These are phyloP conservation scores for Cladosporium sp. DNA, from an alignment of 2,329 filamentous ascomycete species.

Conservation along the genomic window DNA sequence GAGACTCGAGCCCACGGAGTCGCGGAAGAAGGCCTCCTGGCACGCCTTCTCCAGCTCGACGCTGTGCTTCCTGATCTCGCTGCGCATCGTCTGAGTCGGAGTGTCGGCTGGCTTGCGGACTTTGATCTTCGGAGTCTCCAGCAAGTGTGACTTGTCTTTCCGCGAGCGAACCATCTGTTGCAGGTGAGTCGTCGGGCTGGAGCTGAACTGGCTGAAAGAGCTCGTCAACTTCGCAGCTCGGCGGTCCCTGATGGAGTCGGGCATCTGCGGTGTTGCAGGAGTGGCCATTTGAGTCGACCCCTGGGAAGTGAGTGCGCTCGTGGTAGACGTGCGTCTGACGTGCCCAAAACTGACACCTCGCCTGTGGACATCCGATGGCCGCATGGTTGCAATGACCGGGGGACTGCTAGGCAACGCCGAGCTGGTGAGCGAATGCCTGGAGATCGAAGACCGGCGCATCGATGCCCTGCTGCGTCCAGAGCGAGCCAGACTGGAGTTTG, in stretches of 20 bases:
- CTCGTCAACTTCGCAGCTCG: background rate
- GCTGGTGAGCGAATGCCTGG: conserved; percentile 40
- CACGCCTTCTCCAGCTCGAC: conserved; percentile 81
- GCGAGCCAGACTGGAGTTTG: conserved; percentile 29
- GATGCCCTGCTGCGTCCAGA: conserved; percentile 28
- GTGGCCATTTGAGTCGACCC: conserved; percentile 21
- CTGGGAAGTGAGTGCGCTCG: conserved; percentile 33
- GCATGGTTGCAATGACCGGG: conserved; percentile 38
- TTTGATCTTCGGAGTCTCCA: conserved; percentile 28
- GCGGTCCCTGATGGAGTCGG: conserved; percentile 12
- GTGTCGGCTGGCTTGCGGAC: conserved; percentile 36
- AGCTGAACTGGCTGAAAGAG: conserved; percentile 12
- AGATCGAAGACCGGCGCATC: conserved; percentile 30
- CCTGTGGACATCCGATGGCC: conserved; percentile 48
- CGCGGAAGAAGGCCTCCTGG: conserved; percentile 83
- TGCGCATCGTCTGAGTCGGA: conserved; percentile 54
- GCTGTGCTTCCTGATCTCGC: conserved; percentile 78
- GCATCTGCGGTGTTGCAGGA: conserved; percentile 23
- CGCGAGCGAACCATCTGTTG: conserved; percentile 28
- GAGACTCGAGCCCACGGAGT: conserved; percentile 48
- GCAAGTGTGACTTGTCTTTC: conserved; percentile 28
- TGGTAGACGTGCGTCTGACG: conserved; percentile 40
- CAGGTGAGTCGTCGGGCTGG: conserved; percentile 27
- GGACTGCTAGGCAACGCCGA: conserved; percentile 44
- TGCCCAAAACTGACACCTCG: conserved; percentile 60